Percentiles rank a stretch among this genome's conserved stretches.
phyloP scores from a whole-genome alignment of 495 filamentous ascomycete species.

The Eremomyces bilateralis region DNA sequence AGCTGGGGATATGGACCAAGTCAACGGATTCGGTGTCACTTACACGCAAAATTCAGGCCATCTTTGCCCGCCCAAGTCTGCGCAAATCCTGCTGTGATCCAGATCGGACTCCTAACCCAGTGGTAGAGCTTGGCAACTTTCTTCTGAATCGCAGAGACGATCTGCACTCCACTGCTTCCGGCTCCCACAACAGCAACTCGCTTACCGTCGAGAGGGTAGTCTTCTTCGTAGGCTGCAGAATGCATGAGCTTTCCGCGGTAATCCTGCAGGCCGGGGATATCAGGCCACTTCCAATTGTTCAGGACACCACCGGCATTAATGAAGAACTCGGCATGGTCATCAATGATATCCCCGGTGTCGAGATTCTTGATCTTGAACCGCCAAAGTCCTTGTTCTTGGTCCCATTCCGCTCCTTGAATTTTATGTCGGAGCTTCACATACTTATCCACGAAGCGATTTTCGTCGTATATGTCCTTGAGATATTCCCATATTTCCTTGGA shows the following conservation, averaged over 20 bases:
- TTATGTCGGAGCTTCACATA: constrained; percentile 18
- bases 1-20: background rate
- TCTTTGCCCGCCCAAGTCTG: constrained; percentile 18
- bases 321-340: constrained; percentile 19
- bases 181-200: constrained; percentile 19
- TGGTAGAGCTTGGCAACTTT: constrained; percentile 15
- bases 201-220: constrained; percentile 17
- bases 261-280: constrained; percentile 14
- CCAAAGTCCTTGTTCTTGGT: constrained; percentile 16
- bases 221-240: constrained; percentile 18
- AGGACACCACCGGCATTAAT: constrained; percentile 22
- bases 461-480: constrained; percentile 21
- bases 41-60: constrained; percentile 19
- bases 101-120: constrained; percentile 19
- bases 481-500: constrained; percentile 23
- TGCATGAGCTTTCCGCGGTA: constrained; percentile 22
- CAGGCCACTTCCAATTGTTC: constrained; percentile 20
- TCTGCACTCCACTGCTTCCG: constrained; percentile 18
- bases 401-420: constrained; percentile 15
- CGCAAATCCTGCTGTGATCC: constrained; percentile 21
- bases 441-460: constrained; percentile 20
- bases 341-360: constrained; percentile 11
- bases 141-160: constrained; percentile 16
- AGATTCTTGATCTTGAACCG: constrained; percentile 14
- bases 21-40: constrained; percentile 1